These are phyloP conservation scores for Spinacia oleracea DNA, from an alignment of 179 eudicot species.

Conservation along the genomic window DNA sequence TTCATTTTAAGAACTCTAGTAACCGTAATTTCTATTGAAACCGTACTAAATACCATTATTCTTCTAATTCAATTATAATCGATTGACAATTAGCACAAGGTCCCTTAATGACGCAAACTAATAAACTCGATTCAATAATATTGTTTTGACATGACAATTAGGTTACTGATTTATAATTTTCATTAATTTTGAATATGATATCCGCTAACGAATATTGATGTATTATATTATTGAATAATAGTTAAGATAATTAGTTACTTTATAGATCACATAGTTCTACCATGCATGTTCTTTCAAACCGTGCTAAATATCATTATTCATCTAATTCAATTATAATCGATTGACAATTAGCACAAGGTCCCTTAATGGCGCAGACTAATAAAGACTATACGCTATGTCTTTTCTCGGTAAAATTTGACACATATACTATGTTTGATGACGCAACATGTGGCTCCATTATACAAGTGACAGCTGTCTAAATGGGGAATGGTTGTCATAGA, in stretches of 20 bases:
- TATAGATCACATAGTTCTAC: too few species aligned
- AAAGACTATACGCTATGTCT: background rate
- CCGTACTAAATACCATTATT: background rate
- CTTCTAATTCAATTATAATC: background rate
- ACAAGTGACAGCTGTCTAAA: conserved; percentile 18
- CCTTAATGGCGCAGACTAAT: background rate
- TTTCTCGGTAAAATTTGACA: background rate
- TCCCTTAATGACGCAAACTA: background rate
- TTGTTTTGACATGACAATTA: background rate
- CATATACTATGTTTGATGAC: background rate
- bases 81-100: background rate
- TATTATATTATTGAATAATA: background rate
- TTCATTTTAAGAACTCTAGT: background rate
- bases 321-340: too few species aligned
- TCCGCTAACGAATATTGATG: background rate
- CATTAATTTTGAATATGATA: too few species aligned
- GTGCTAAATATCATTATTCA: background rate
- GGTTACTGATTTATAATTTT: too few species aligned
- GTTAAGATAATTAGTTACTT: too few species aligned
- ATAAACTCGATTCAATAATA: background rate
- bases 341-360: background rate
- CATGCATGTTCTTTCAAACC: too few species aligned
- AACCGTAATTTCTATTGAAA: background rate
- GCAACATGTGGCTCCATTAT: background rate
- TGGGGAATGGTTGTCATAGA: background rate